A percentile compares a stretch with the other conserved stretches of the same genome.
Evolutionary conservation across 192 early-diverging fungal genomes (phyloP).

Genomic region (Pecoramyces ruminantium): DNA sequence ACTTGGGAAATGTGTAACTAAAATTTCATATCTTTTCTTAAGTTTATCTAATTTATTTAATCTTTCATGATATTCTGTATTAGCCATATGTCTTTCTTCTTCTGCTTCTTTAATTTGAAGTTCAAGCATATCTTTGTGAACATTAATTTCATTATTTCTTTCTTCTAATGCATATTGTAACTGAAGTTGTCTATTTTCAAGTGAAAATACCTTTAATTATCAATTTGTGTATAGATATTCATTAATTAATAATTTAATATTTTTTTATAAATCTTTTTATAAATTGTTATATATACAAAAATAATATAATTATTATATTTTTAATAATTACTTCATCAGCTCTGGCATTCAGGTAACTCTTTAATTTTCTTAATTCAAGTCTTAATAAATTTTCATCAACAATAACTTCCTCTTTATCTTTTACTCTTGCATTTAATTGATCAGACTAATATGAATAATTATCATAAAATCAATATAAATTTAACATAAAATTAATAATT

Average conservation of each 20-base stretch:
- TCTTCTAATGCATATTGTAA: slow-evolving; percentile 37
- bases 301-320: too few species aligned
- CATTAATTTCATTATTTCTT: slow-evolving; percentile 32
- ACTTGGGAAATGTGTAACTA: slow-evolving; percentile 35
- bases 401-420: slow-evolving; percentile 43
- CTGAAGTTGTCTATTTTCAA: slow-evolving; percentile 29
- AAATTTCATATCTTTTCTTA: slow-evolving; percentile 36
- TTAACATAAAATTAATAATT: too few species aligned
- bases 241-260: too few species aligned
- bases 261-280: too few species aligned
- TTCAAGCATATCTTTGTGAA: slow-evolving; percentile 39
- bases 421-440: slow-evolving; percentile 23
- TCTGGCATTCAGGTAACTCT: slow-evolving; percentile 26
- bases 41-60: slow-evolving; percentile 37
- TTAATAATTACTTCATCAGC: slow-evolving; percentile 21
- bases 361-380: slow-evolving; percentile 32
- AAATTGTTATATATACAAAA: too few species aligned
- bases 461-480: too few species aligned
- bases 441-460: too few species aligned
- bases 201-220: slow-evolving; percentile 26
- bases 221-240: too few species aligned
- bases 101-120: slow-evolving; percentile 30
- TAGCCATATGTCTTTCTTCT: slow-evolving; percentile 30
- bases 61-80: slow-evolving; percentile 34
- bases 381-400: slow-evolving; percentile 39